Evolutionary conservation across 192 early-diverging fungal genomes (phyloP).

Genomic region (Borealophlyctis nickersoniae): DNA sequence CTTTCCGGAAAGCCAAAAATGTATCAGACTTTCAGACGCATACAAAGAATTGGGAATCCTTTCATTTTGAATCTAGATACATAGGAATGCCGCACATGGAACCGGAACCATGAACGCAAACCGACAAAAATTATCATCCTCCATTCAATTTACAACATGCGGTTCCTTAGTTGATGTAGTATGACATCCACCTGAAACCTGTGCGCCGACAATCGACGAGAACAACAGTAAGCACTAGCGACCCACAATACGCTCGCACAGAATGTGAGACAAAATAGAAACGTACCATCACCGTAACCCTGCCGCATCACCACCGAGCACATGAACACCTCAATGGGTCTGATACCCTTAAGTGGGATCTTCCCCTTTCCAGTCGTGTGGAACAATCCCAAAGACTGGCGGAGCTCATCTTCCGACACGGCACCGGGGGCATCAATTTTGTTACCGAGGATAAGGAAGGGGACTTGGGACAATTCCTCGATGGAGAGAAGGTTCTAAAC

Average conservation of each 20-base stretch:
- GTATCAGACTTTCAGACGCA: too few species aligned
- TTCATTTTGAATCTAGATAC: too few species aligned
- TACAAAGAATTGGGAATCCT: too few species aligned
- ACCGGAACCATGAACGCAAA: too few species aligned
- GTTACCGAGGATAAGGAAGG: slow-evolving; percentile 97
- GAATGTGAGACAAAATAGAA: neutral
- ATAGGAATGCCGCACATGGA: too few species aligned
- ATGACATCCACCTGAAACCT: slow-evolving; percentile 47
- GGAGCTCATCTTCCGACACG: slow-evolving; percentile 88
- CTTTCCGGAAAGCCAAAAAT: too few species aligned
- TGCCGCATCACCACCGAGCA: slow-evolving; percentile 97
- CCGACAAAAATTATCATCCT: too few species aligned
- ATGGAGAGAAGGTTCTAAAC: slow-evolving; percentile 76
- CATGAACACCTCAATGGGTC: slow-evolving; percentile 99
- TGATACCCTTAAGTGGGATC: slow-evolving; percentile 85
- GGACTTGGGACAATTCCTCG: slow-evolving; percentile 87
- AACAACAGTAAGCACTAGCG: neutral
- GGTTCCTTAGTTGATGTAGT: slow-evolving; percentile 38
- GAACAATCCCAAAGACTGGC: slow-evolving; percentile 83
- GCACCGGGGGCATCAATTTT: slow-evolving; percentile 96
- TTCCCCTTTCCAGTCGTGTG: slow-evolving; percentile 99
- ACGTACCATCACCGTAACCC: slow-evolving; percentile 95
- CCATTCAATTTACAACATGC: too few species aligned
- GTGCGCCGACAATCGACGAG: neutral
- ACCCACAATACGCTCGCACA: neutral